phyloP scores from a whole-genome alignment of 345 rosid genomes.

The Kernera saxatilis region DNA sequence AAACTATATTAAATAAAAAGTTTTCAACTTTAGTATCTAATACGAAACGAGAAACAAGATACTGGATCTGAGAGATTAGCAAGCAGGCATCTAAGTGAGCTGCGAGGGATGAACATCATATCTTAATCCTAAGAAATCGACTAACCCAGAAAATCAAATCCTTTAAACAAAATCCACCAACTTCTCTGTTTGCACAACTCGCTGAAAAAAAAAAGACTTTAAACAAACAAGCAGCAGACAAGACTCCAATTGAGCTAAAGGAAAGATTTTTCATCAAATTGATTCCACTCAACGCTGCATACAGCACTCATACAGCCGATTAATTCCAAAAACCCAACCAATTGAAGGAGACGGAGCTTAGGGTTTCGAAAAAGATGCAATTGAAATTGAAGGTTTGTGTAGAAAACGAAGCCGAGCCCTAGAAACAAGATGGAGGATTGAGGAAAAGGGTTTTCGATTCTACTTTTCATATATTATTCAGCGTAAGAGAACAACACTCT shows the following conservation, averaged over 20 bases:
- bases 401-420: slow-evolving; percentile 1
- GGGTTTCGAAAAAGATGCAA: slow-evolving; percentile 16
- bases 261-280: not conserved
- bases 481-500: not conserved
- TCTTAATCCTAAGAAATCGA: not conserved
- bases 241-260: not conserved
- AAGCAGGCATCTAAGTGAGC: not conserved
- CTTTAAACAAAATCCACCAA: not conserved
- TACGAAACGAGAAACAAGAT: not conserved
- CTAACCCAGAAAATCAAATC: not conserved
- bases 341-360: not conserved
- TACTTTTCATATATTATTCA: not conserved
- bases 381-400: not conserved
- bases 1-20: not conserved
- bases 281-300: not conserved
- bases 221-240: not conserved
- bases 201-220: not conserved
- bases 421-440: not conserved
- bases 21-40: not conserved
- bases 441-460: not conserved
- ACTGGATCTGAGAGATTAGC: not conserved
- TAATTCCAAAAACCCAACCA: not conserved
- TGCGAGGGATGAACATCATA: not conserved
- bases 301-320: not conserved
- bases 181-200: not conserved